These are phyloP conservation scores for Sporormia fimetaria DNA, from an alignment of 495 filamentous ascomycete genomes.

Conservation along the genomic window DNA sequence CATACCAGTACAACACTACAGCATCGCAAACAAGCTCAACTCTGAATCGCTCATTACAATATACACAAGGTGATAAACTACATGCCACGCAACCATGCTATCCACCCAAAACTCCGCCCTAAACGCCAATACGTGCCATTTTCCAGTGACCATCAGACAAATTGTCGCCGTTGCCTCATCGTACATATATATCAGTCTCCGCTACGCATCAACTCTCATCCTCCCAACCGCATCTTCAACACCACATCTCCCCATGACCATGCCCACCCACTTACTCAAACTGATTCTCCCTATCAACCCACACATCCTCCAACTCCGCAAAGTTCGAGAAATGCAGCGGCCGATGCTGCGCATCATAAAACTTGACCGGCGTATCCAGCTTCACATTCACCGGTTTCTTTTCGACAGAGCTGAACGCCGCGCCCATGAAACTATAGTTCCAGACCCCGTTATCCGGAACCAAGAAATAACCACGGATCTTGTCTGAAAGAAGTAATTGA, in stretches of 20 bases:
- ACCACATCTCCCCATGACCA: constrained; percentile 1
- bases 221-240: too few species aligned
- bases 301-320: constrained; percentile 35
- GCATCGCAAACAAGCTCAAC: too few species aligned
- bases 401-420: constrained; percentile 71
- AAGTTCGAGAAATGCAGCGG: constrained; percentile 67
- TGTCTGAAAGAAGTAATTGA: constrained; percentile 81
- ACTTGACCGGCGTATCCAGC: constrained; percentile 73
- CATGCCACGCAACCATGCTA: too few species aligned
- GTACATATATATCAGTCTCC: too few species aligned
- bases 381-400: constrained; percentile 85
- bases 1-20: too few species aligned
- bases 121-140: too few species aligned
- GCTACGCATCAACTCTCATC: too few species aligned
- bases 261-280: constrained; percentile 22
- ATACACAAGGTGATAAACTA: too few species aligned
- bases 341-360: constrained; percentile 89
- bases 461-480: constrained; percentile 88
- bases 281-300: constrained; percentile 35
- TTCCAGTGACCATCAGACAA: too few species aligned
- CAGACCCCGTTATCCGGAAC: constrained; percentile 83
- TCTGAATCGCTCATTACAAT: too few species aligned
- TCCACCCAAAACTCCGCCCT: too few species aligned
- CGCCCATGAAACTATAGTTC: constrained; percentile 99
- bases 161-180: too few species aligned